Conservation (phyloP, 2,329 filamentous ascomycete genomes). For the Penicillium sp. region DNA sequence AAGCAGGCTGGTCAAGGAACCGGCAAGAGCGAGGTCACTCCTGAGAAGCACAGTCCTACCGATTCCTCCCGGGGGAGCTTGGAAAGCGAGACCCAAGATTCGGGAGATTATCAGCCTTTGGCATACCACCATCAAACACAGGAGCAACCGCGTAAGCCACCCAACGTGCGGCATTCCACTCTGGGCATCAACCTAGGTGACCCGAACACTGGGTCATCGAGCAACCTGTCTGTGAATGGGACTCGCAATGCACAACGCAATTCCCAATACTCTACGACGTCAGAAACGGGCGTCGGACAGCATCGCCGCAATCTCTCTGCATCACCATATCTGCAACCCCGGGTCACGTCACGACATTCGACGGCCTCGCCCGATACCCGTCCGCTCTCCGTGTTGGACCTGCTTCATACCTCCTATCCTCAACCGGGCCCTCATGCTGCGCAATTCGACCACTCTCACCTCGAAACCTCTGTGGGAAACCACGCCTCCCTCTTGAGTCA, state of each 20-base stretch:
- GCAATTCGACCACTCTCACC: conserved; percentile 70
- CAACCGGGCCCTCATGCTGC: conserved; percentile 63
- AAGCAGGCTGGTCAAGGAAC: conserved; percentile 18
- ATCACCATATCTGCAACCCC: conserved; percentile 44
- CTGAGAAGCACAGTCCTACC: conserved; percentile 25
- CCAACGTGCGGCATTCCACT: conserved; percentile 21
- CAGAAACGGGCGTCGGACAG: conserved; percentile 53
- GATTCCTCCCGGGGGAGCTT: conserved; percentile 34
- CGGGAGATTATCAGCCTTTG: conserved; percentile 42
- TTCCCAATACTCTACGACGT: conserved; percentile 69
- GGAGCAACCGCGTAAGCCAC: conserved; percentile 38
- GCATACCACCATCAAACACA: conserved; percentile 45
- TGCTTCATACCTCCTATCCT: conserved; percentile 66
- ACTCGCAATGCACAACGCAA: conserved; percentile 57
- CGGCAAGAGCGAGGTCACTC: conserved; percentile 20
- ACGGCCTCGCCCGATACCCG: conserved; percentile 52
- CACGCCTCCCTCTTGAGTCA: conserved; percentile 88
- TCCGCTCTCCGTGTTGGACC: conserved; percentile 56
- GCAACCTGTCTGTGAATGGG: conserved; percentile 54
- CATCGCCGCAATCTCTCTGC: conserved; percentile 56
- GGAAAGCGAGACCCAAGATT: conserved; percentile 28
- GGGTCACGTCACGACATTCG: conserved; percentile 46
- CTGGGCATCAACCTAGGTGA: conserved; percentile 40
- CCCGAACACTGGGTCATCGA: conserved; percentile 48
- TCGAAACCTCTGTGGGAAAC: conserved; percentile 73